Percentiles rank a stretch among this genome's conserved stretches.
Evolutionary conservation across 2,329 filamentous ascomycete species (phyloP).

Genomic region (Blastomyces emzantsi): DNA sequence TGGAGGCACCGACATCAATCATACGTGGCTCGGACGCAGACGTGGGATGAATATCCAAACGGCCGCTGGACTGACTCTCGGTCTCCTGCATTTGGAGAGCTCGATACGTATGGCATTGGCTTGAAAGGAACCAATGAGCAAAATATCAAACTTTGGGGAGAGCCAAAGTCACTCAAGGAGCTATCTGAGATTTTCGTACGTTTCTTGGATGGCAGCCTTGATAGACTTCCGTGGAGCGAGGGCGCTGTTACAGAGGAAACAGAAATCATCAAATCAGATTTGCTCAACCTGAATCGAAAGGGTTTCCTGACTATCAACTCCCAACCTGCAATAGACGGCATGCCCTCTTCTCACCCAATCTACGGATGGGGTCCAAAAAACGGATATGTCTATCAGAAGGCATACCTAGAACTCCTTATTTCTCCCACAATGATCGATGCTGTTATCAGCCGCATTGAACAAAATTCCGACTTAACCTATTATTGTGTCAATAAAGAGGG

Average conservation of each 20-base stretch:
- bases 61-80: conserved; percentile 96
- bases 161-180: conserved; percentile 69
- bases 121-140: conserved; percentile 92
- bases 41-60: conserved; percentile 99
- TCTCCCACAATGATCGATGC: conserved; percentile 69
- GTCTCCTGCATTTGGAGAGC: conserved; percentile 89
- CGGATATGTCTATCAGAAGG: conserved; percentile 97
- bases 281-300: conserved; percentile 73
- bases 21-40: conserved; percentile 88
- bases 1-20: conserved; percentile 97
- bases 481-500: conserved; percentile 85
- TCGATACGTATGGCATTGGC: conserved; percentile 90
- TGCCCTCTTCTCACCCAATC: conserved; percentile 74
- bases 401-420: conserved; percentile 86
- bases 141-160: conserved; percentile 91
- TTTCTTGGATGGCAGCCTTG: conserved; percentile 72
- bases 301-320: conserved; percentile 95
- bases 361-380: conserved; percentile 93
- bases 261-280: conserved; percentile 62
- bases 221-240: conserved; percentile 90
- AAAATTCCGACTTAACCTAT: conserved; percentile 77
- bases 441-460: conserved; percentile 67
- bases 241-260: conserved; percentile 75
- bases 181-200: conserved; percentile 74
- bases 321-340: conserved; percentile 86